Conservation (phyloP, 495 filamentous ascomycete species). For the Penicillium macrosclerotiorum region DNA sequence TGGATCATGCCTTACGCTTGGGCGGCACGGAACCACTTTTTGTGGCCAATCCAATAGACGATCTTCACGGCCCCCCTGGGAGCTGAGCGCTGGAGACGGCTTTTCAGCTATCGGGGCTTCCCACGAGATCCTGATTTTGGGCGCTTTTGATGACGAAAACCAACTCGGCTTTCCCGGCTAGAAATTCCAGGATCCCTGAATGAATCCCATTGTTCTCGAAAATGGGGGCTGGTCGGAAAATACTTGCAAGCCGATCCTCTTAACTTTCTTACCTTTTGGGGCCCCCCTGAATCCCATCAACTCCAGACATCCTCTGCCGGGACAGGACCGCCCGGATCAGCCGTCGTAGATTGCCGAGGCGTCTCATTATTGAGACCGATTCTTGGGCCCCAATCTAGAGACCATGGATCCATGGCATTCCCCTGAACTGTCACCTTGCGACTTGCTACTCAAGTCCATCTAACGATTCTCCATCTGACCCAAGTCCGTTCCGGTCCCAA, state of each 20-base stretch:
- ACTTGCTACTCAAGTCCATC: no score
- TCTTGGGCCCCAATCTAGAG: no score
- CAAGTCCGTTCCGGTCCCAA: no score
- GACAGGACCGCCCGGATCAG: neutral
- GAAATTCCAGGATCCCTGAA: neutral
- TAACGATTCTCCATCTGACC: no score
- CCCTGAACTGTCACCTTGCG: no score
- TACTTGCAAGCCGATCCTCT: conserved; percentile 10
- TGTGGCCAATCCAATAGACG: conserved; percentile 29
- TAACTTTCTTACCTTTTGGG: neutral
- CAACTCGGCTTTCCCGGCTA: neutral
- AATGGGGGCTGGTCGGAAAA: conserved; percentile 4
- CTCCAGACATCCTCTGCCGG: no score
- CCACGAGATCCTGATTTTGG: no score
- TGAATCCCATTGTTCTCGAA: neutral
- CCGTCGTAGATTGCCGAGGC: conserved; percentile 11
- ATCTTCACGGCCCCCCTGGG: conserved; percentile 5
- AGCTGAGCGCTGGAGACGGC: neutral
- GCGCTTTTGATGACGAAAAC: no score
- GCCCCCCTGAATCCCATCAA: no score
- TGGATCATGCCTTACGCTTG: conserved; percentile 18
- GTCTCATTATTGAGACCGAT: conserved; percentile 16
- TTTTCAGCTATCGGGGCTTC: neutral
- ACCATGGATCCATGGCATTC: conserved; percentile 19
- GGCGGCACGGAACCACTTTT: conserved; percentile 14